Percentiles rank a stretch among this genome's conserved stretches.
phyloP scores from a whole-genome alignment of 345 rosid genomes.

The Lagerstroemia speciosa region DNA sequence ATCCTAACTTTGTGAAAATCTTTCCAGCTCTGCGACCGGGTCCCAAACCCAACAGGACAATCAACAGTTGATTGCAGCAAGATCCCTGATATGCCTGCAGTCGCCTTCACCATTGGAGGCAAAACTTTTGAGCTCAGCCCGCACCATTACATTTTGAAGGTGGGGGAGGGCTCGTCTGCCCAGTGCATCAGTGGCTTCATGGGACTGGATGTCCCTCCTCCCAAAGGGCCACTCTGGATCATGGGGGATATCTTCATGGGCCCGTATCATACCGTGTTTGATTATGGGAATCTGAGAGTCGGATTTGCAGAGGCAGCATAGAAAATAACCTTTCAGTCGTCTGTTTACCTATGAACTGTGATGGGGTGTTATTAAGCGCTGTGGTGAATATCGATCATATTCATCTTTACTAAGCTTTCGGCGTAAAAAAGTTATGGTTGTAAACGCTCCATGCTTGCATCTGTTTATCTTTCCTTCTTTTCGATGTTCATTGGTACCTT shows the following conservation, averaged over 20 bases:
- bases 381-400: not conserved
- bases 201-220: conserved; percentile 74
- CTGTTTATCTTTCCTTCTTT: too few relatives aligned
- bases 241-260: conserved; percentile 95
- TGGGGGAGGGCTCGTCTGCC: conserved; percentile 61
- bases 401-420: not conserved
- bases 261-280: conserved; percentile 82
- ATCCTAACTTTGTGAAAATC: not conserved
- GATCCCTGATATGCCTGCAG: conserved; percentile 65
- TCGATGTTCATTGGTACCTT: too few relatives aligned
- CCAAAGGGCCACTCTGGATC: conserved; percentile 96
- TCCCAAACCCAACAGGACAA: conserved; percentile 85
- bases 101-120: conserved; percentile 77
- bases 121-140: conserved; percentile 58
- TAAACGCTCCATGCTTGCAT: too few relatives aligned
- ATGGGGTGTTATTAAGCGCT: not conserved
- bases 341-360: not conserved
- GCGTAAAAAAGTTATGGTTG: too few relatives aligned
- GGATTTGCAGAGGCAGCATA: conserved; percentile 91
- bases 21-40: conserved; percentile 65
- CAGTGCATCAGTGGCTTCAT: conserved; percentile 92
- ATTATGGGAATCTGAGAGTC: conserved; percentile 58
- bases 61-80: conserved; percentile 69
- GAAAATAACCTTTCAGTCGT: not conserved
- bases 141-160: conserved; percentile 77